A percentile compares a stretch with the other conserved stretches of the same genome.
phyloP scores from a whole-genome alignment of 2,329 filamentous ascomycete species.

The Fusarium decemcellulare region DNA sequence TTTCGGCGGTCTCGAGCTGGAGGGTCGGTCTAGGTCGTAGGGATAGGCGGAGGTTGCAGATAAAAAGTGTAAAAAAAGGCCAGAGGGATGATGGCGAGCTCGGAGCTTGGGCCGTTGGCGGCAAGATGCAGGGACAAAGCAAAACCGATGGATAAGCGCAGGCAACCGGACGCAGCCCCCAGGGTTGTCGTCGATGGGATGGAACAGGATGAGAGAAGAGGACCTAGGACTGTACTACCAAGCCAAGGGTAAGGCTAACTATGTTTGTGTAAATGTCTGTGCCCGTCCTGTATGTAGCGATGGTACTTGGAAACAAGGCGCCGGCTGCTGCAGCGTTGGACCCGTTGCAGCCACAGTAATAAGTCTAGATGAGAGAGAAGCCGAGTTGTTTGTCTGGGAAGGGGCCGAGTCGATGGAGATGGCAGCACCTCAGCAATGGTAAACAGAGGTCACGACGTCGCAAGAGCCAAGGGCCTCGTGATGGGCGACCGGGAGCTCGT shows the following conservation, averaged over 20 bases:
- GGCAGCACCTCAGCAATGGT: not conserved
- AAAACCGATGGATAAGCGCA: slow-evolving; percentile 21
- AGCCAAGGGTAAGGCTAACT: slow-evolving; percentile 18
- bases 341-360: slow-evolving; percentile 21
- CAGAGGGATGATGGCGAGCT: slow-evolving; percentile 4
- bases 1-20: slow-evolving; percentile 19
- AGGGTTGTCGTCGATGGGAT: slow-evolving; percentile 39
- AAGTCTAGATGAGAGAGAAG: slow-evolving; percentile 14
- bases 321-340: slow-evolving; percentile 24
- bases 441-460: slow-evolving; percentile 37
- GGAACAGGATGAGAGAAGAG: slow-evolving; percentile 28
- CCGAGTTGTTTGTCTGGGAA: slow-evolving; percentile 2
- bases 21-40: slow-evolving; percentile 19
- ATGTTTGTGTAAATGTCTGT: slow-evolving; percentile 32
- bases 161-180: slow-evolving; percentile 36
- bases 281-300: slow-evolving; percentile 10
- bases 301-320: slow-evolving; percentile 4
- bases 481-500: slow-evolving; percentile 39
- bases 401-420: slow-evolving; percentile 3
- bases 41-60: slow-evolving; percentile 19
- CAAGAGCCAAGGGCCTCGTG: slow-evolving; percentile 45
- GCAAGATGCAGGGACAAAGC: slow-evolving; percentile 41
- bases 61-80: slow-evolving; percentile 39
- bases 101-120: slow-evolving; percentile 29
- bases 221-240: slow-evolving; percentile 35